These are phyloP conservation scores for Penicillium fimorum DNA, from an alignment of 495 filamentous ascomycete species.

Conservation along the genomic window DNA sequence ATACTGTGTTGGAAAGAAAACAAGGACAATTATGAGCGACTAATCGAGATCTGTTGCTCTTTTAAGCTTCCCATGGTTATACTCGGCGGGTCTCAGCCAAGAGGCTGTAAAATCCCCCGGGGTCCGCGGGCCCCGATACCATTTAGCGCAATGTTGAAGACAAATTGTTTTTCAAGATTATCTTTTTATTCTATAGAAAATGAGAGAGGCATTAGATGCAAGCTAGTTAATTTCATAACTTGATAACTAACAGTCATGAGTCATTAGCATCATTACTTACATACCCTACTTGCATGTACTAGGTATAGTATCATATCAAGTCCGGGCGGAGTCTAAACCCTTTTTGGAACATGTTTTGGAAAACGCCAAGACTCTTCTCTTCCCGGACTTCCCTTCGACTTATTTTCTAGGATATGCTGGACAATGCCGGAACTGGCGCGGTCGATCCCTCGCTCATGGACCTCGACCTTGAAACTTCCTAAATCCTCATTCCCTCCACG, in stretches of 20 bases:
- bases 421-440: conserved; percentile 51
- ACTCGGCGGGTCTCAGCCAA: background rate
- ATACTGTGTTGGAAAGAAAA: background rate
- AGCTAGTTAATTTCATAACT: too few species aligned
- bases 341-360: background rate
- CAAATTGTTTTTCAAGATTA: too few species aligned
- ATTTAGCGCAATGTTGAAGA: too few species aligned
- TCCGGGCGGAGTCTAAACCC: conserved; percentile 3
- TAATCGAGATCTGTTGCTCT: background rate
- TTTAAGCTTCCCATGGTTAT: background rate
- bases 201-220: too few species aligned
- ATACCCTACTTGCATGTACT: too few species aligned
- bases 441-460: conserved; percentile 53
- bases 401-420: conserved; percentile 16
- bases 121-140: background rate
- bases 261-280: too few species aligned
- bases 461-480: conserved; percentile 59
- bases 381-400: background rate
- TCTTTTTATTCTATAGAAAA: too few species aligned
- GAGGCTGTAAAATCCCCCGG: background rate
- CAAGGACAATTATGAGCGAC: background rate
- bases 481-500: conserved; percentile 59
- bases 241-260: too few species aligned
- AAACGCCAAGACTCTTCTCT: background rate
- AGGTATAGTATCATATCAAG: too few species aligned